Percentiles rank a stretch among this genome's conserved stretches.
phyloP scores from a whole-genome alignment of 345 rosid species.

The Pistacia integerrima region DNA sequence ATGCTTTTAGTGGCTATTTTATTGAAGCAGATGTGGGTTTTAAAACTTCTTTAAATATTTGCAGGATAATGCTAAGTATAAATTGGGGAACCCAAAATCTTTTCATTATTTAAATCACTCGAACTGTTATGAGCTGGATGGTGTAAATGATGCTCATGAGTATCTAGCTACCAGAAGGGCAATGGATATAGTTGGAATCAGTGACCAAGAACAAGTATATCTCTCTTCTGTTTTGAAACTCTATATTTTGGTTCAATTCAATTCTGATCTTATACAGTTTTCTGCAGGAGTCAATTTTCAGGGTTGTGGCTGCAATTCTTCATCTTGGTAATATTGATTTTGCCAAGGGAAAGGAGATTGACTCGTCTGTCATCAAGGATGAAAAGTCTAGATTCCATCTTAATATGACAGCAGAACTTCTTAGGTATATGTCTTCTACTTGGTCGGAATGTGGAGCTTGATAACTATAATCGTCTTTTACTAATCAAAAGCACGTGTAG shows the following conservation, averaged over 20 bases:
- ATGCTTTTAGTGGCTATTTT: not conserved
- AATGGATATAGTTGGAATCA: constrained; percentile 90
- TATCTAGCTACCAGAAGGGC: constrained; percentile 89
- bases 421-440: constrained; percentile 34
- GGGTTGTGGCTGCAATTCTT: constrained; percentile 90
- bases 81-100: constrained; percentile 59
- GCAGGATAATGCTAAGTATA: constrained; percentile 66
- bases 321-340: constrained; percentile 89
- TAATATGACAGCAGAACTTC: constrained; percentile 72
- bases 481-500: constrained; percentile 38
- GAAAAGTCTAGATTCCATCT: constrained; percentile 76
- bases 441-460: constrained; percentile 3
- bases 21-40: not conserved
- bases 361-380: constrained; percentile 83
- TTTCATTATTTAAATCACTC: constrained; percentile 87
- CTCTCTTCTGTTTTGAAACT: constrained; percentile 2
- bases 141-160: constrained; percentile 80
- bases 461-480: constrained; percentile 3
- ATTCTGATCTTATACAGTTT: constrained; percentile 32
- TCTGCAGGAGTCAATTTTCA: constrained; percentile 82
- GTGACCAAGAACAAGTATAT: constrained; percentile 62
- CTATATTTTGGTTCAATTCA: constrained; percentile 14
- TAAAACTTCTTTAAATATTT: constrained; percentile 25
- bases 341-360: constrained; percentile 74
- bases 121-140: constrained; percentile 72